Percentiles rank a stretch among this genome's conserved stretches.
Evolutionary conservation across 805 yeast genomes (phyloP).

Genomic region (Candida nanaspora): DNA sequence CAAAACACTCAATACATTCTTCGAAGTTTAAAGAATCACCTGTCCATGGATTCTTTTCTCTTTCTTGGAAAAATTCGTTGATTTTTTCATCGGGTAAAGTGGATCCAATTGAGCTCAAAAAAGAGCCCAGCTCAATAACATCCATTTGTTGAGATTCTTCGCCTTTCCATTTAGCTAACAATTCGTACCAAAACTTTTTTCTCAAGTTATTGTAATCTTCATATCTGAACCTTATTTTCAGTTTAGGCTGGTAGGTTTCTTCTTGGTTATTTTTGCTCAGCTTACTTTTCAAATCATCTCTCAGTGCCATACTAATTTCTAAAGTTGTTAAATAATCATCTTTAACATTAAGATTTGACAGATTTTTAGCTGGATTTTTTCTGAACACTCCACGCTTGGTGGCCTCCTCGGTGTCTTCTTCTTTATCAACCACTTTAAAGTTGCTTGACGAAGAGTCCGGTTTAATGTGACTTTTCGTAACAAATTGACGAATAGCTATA

Average conservation of each 20-base stretch:
- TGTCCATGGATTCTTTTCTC: constrained; percentile 41
- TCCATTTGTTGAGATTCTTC: constrained; percentile 39
- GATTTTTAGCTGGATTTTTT: constrained; percentile 12
- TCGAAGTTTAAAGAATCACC: constrained; percentile 41
- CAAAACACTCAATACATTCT: constrained; percentile 42
- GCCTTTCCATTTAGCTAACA: constrained; percentile 37
- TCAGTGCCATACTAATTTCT: constrained; percentile 24
- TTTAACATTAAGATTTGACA: constrained; percentile 20
- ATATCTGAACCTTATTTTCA: constrained; percentile 57
- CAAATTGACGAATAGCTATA: constrained; percentile 39
- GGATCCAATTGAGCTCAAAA: constrained; percentile 61
- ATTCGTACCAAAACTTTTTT: constrained; percentile 60
- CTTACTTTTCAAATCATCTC: constrained; percentile 24
- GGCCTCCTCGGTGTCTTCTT: constrained; percentile 1
- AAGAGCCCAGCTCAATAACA: constrained; percentile 52
- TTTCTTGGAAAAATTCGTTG: constrained; percentile 40
- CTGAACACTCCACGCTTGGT: constrained; percentile 7
- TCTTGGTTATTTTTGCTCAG: constrained; percentile 29
- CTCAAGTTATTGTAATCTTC: constrained; percentile 59
- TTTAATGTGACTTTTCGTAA: neutral
- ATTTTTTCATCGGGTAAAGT: constrained; percentile 48
- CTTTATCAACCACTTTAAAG: constrained; percentile 7
- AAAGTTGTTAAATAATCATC: constrained; percentile 36
- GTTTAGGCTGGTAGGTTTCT: constrained; percentile 31
- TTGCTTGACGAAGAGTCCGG: neutral